These are phyloP conservation scores for Leucocoprinus birnbaumii DNA, from an alignment of 768 basidiomycete species.

Conservation along the genomic window DNA sequence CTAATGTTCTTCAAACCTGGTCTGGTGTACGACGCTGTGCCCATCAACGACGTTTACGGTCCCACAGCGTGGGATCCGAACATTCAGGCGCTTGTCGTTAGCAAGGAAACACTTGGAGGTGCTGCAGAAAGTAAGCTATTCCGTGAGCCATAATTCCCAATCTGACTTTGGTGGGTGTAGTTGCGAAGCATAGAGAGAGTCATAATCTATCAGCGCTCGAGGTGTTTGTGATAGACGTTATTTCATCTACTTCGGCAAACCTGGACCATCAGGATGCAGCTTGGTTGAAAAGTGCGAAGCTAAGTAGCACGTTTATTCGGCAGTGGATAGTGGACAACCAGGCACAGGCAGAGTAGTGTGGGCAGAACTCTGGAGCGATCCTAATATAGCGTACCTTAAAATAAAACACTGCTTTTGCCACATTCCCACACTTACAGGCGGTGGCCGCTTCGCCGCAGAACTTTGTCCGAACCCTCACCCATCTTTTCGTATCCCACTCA, in stretches of 20 bases:
- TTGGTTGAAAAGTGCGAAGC: constrained; percentile 73
- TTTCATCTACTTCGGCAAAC: constrained; percentile 60
- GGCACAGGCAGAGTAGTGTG: not conserved
- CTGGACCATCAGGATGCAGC: constrained; percentile 67
- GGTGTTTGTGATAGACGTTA: constrained; percentile 85
- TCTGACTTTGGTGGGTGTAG: constrained; percentile 32
- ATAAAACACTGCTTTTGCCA: no score
- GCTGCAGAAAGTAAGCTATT: constrained; percentile 56
- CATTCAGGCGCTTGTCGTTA: constrained; percentile 91
- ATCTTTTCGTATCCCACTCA: not conserved
- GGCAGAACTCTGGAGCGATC: no score
- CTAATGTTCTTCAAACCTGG: constrained; percentile 66
- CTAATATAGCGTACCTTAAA: no score
- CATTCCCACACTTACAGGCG: no score
- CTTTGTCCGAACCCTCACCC: not conserved
- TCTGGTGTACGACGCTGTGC: constrained; percentile 63
- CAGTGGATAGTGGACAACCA: constrained; percentile 69
- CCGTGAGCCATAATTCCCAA: not conserved
- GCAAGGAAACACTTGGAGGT: constrained; percentile 81
- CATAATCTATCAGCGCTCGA: constrained; percentile 57
- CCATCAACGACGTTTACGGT: constrained; percentile 84
- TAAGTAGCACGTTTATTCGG: constrained; percentile 93
- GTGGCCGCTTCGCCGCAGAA: no score
- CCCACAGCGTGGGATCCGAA: constrained; percentile 87
- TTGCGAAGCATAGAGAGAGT: constrained; percentile 57